These are phyloP conservation scores for Fusarium lateritium DNA, from an alignment of 2,329 filamentous ascomycete species.

Conservation along the genomic window DNA sequence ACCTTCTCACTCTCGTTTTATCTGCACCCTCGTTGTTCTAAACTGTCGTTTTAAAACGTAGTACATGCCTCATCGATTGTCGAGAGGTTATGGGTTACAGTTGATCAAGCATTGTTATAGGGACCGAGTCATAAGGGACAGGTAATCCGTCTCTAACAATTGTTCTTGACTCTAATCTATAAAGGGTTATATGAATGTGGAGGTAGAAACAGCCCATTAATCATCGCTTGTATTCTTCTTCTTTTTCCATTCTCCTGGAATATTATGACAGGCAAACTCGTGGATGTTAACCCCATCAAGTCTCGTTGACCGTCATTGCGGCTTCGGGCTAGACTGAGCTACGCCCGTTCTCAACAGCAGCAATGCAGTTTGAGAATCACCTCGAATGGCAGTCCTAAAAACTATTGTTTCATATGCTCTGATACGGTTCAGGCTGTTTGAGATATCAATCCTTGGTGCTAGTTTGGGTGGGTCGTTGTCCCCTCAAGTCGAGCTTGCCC, in stretches of 20 bases:
- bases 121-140: background rate
- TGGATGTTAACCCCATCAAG: background rate
- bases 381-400: too few species aligned
- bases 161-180: slow-evolving; percentile 3
- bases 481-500: slow-evolving; percentile 10
- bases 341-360: too few species aligned
- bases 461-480: background rate
- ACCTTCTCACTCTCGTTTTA: background rate
- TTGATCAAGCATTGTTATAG: too few species aligned
- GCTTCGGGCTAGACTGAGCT: too few species aligned
- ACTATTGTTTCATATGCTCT: too few species aligned
- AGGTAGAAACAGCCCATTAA: background rate
- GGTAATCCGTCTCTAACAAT: background rate
- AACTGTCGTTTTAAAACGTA: background rate
- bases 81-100: too few species aligned
- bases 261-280: background rate
- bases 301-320: background rate
- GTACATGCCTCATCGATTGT: too few species aligned
- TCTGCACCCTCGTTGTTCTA: background rate
- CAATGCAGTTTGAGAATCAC: too few species aligned
- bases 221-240: background rate
- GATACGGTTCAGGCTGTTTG: background rate
- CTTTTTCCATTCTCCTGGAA: background rate
- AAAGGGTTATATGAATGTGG: background rate
- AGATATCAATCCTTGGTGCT: background rate